Conservation (phyloP, 225 moss, liverwort and hornwort genomes). For the Neckera pumila region DNA sequence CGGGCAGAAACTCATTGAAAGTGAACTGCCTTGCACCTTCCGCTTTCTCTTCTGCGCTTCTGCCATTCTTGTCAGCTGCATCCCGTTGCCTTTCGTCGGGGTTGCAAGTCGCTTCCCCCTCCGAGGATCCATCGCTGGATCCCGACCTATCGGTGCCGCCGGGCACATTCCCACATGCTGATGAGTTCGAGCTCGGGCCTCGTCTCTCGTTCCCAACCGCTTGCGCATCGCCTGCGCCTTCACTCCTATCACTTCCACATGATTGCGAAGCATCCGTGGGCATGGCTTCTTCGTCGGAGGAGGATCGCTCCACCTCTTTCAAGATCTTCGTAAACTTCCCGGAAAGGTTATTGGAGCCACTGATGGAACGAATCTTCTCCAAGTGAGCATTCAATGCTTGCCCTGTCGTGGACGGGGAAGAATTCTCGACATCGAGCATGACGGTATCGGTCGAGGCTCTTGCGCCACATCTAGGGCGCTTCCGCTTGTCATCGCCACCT, state of each 20-base stretch:
- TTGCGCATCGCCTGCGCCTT: constrained; percentile 14
- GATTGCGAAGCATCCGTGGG: constrained; percentile 20
- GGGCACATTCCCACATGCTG: constrained; percentile 35
- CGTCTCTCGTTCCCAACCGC: constrained; percentile 9
- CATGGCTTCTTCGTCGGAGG: background rate
- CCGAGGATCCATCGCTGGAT: constrained; percentile 48
- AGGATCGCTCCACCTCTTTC: background rate
- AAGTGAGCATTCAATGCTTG: background rate
- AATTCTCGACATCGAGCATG: background rate
- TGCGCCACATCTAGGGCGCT: constrained; percentile 2
- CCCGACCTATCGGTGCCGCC: constrained; percentile 23
- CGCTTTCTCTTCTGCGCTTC: background rate
- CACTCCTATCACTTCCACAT: constrained; percentile 31
- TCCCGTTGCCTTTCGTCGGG: background rate
- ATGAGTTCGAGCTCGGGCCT: constrained; percentile 51
- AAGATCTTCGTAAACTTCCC: background rate
- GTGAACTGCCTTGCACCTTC: background rate
- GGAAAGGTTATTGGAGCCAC: constrained; percentile 28
- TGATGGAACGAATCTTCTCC: constrained; percentile 32
- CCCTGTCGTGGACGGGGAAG: background rate
- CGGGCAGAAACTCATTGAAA: constrained; percentile 27
- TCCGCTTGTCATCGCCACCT: constrained; percentile 15
- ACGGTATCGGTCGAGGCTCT: background rate
- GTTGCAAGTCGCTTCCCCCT: constrained; percentile 24
- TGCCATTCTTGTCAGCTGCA: background rate